Percentiles rank a stretch among this genome's conserved stretches.
phyloP scores from a whole-genome alignment of 495 filamentous ascomycete species.

The Ascodesmis nigricans region DNA sequence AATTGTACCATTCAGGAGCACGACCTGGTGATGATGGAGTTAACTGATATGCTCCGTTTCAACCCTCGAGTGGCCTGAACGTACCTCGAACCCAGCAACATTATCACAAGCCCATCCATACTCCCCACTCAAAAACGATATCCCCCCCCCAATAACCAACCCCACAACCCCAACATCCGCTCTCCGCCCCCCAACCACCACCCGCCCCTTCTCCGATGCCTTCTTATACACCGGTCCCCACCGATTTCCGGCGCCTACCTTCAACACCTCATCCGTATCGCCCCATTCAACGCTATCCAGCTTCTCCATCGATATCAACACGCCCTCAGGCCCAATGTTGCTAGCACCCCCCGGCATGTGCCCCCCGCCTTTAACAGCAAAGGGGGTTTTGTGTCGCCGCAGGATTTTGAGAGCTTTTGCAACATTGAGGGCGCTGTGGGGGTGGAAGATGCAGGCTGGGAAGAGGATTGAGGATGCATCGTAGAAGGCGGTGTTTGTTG shows the following conservation, averaged over 20 bases:
- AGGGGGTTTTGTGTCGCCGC: conserved; percentile 13
- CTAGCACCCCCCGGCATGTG: conserved; percentile 24
- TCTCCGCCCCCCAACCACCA: conserved; percentile 30
- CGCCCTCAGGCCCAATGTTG: neutral
- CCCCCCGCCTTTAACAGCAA: conserved; percentile 27
- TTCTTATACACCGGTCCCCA: conserved; percentile 30
- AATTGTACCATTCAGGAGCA: conserved; percentile 28
- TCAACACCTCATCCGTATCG: conserved; percentile 13
- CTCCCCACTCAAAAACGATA: conserved; percentile 27
- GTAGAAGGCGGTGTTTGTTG: conserved; percentile 1
- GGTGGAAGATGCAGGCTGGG: conserved; percentile 4
- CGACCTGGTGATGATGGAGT: conserved; percentile 23
- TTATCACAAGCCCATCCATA: conserved; percentile 30
- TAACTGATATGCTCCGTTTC: no score
- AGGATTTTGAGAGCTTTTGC: conserved; percentile 1
- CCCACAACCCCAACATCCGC: conserved; percentile 20
- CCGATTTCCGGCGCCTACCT: conserved; percentile 30
- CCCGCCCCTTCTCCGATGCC: conserved; percentile 27
- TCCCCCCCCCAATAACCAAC: conserved; percentile 19
- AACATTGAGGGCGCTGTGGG: neutral
- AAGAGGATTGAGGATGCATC: no score
- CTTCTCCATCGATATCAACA: neutral
- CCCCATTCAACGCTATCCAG: conserved; percentile 2
- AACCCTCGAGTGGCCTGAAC: no score
- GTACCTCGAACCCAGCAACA: conserved; percentile 16